Evolutionary conservation across 495 filamentous ascomycete genomes (phyloP).

Genomic region (Xylaria bambusicola): DNA sequence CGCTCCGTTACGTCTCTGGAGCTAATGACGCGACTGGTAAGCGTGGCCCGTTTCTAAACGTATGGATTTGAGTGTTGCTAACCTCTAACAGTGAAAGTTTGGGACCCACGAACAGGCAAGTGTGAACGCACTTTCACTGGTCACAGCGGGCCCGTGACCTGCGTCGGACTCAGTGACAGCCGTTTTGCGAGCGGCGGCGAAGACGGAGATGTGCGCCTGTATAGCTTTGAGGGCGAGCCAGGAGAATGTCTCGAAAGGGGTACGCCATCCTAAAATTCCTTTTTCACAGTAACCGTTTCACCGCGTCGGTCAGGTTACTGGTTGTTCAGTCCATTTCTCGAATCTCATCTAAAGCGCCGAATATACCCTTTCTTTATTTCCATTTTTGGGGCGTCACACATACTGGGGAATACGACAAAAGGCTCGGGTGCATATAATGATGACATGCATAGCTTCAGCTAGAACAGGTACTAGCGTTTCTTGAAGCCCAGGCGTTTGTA

Average conservation of each 20-base stretch:
- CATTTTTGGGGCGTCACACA: background rate
- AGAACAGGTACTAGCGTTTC: background rate
- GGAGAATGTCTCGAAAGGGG: conserved; percentile 36
- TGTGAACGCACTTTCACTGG: conserved; percentile 91
- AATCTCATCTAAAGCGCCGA: background rate
- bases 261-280: conserved; percentile 32
- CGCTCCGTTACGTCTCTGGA: conserved; percentile 82
- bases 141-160: conserved; percentile 87
- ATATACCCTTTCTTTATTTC: conserved; percentile 19
- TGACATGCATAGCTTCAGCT: background rate
- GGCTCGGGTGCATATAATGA: conserved; percentile 6
- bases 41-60: background rate
- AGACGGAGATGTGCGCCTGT: conserved; percentile 86
- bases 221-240: conserved; percentile 68
- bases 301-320: background rate
- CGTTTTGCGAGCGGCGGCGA: conserved; percentile 88
- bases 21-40: conserved; percentile 87
- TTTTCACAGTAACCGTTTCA: background rate
- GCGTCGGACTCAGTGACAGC: conserved; percentile 84
- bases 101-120: conserved; percentile 88
- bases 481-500: conserved; percentile 6
- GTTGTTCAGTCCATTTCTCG: background rate
- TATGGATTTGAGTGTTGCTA: background rate
- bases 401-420: conserved; percentile 1
- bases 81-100: conserved; percentile 63